Conservation (phyloP, 2,329 filamentous ascomycete species). For the Pseudogymnoascus sp. region DNA sequence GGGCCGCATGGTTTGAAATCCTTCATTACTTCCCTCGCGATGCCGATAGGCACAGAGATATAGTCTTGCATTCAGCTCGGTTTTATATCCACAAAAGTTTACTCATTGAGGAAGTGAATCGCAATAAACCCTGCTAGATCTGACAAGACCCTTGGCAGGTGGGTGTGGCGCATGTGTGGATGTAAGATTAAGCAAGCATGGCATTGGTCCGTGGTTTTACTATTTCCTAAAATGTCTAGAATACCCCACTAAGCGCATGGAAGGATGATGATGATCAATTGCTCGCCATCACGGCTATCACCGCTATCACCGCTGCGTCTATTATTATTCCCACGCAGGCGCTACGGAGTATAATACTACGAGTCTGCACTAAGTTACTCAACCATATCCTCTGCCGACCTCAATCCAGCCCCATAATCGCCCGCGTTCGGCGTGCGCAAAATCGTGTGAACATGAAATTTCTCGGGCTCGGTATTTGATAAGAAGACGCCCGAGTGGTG, state of each 20-base stretch:
- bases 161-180: neutral
- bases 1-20: neutral
- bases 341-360: neutral
- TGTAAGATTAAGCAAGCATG: neutral
- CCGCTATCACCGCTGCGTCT: neutral
- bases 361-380: neutral
- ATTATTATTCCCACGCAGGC: neutral
- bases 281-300: neutral
- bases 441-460: conserved; percentile 72
- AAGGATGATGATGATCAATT: neutral
- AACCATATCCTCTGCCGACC: neutral
- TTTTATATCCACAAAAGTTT: neutral
- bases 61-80: neutral
- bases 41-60: neutral
- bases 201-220: neutral
- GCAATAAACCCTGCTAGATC: neutral
- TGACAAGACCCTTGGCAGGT: neutral
- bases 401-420: conserved; percentile 58
- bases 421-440: conserved; percentile 64
- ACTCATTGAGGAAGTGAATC: neutral
- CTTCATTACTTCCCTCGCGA: neutral
- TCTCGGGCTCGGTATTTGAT: conserved; percentile 61
- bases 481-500: conserved; percentile 74
- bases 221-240: neutral
- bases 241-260: neutral